Evolutionary conservation across 345 rosid species (phyloP), one percentile per base, ranked within the genome.

Genomic region (Citrus medica): DNA sequence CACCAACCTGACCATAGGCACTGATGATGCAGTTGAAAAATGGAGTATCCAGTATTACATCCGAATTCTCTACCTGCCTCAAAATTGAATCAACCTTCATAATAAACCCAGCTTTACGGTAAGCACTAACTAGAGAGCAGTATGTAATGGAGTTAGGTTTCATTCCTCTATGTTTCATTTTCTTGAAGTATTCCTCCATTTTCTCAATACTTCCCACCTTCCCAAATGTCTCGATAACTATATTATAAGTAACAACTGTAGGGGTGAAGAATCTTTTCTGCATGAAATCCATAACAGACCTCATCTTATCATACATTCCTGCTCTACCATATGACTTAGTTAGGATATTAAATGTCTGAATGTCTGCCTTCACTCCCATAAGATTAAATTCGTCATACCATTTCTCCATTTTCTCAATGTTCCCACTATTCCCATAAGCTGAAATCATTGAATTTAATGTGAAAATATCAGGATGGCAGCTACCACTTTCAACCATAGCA

Each of bases 81-180:
- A 86, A 84, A 79, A 89, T 83, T 2, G 95, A 92, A 83, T 91
- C 95, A 73, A 92, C 90, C 84, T 87, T 92, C 78, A 35, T 73
- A 4, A 84, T 79, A 60, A 83, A 84, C 73, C 98, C 90, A 28
- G 88, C 90, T 90, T 84, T 85, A 73, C 88, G 77, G 76, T 90
- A 90, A 38, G 91, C 94, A 77, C 86, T 84, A 35, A 92, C 91
- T 73, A 93, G 89, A 56, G 97, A 88, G 79, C 93, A 93, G 70
- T 92, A 93, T 1, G 98, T 95, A 48, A 92, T 79, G 32, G 88
- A 85, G 82, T 86, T 90, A 7, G 98, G 97, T 85, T 95, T 95
- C 86, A 91, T 87, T 67, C 98, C 97, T 46, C 24, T 85, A 86
- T 91, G 88, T 84, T 92, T 95, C 95, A 91, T 92, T 76, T 81